Evolutionary conservation across 495 filamentous ascomycete genomes (phyloP), one percentile per base, ranked within the genome.

Genomic region (Patellaria atrata): DNA sequence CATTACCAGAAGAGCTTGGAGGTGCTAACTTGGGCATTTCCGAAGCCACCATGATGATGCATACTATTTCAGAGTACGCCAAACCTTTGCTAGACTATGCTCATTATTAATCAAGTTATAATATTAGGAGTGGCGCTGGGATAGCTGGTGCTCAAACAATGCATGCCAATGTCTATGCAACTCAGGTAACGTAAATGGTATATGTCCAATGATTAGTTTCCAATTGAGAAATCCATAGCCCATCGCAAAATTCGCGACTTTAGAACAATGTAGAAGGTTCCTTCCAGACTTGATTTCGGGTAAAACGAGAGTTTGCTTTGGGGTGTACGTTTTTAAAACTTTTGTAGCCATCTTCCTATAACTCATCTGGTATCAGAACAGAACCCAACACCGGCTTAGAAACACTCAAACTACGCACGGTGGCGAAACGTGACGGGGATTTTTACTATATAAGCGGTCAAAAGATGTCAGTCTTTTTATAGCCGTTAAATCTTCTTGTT

Each of bases 31-130:
- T 89, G 25, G 81, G 79, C 49, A 82, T 86, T 31, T 77, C 75
- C 12, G 80, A 85, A 50, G 80, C 81, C 4, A 82, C 78, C 1
- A 79, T 83, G 70, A 82, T 86, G 77, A 67, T 86, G 61, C 80
- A 86, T 43, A 80, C 78, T 13, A 82, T 85, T 38, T 66, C 77
- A 13, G 78, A 82, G 57, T 69, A 50, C 4, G 43, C 22, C 6
- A 33, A 3, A 15, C 6, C 9, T 37, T 12, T 25, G n/a, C n/a
- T n/a, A n/a, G n/a, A n/a, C n/a, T n/a, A n/a, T n/a, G n/a, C n/a
- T n/a, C n/a, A n/a, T n/a, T n/a, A n/a, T n/a, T n/a, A n/a, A n/a
- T n/a, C n/a, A n/a, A n/a, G n/a, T n/a, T n/a, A n/a, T n/a, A 10
- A 13, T 6, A 19, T 14, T 32, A 61, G 56, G 35, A 72, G 70